Evolutionary conservation across 148 eudicot species (phyloP).

Genomic region (Cornus controversa): DNA sequence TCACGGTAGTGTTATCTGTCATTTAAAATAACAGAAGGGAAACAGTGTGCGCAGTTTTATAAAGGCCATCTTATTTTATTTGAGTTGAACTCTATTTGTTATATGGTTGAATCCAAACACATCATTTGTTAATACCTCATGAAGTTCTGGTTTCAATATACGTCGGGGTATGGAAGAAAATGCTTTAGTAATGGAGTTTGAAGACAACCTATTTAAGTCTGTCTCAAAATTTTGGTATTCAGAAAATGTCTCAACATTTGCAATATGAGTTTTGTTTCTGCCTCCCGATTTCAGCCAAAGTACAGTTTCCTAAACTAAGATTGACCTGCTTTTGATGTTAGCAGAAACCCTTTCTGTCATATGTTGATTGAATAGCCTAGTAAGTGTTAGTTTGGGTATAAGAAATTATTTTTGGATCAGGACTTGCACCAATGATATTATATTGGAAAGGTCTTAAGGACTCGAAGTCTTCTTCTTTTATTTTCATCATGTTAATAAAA

Average conservation of each 20-base stretch:
- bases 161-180: background rate
- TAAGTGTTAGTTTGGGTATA: background rate
- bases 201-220: background rate
- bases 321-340: background rate
- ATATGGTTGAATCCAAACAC: background rate
- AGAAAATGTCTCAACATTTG: background rate
- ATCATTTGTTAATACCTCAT: background rate
- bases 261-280: background rate
- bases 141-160: background rate
- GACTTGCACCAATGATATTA: background rate
- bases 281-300: background rate
- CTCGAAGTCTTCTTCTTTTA: background rate
- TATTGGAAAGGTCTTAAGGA: too few species aligned
- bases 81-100: too few species aligned
- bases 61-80: too few species aligned
- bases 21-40: too few species aligned
- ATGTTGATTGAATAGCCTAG: background rate
- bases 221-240: background rate
- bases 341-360: background rate
- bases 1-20: background rate
- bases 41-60: too few species aligned
- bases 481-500: background rate
- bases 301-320: background rate
- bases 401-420: background rate
- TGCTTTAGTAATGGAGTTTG: background rate